Percentiles rank a stretch among this genome's conserved stretches.
Conservation (phyloP, 768 basidiomycete genomes). For the Leccinum pellstonianum region DNA sequence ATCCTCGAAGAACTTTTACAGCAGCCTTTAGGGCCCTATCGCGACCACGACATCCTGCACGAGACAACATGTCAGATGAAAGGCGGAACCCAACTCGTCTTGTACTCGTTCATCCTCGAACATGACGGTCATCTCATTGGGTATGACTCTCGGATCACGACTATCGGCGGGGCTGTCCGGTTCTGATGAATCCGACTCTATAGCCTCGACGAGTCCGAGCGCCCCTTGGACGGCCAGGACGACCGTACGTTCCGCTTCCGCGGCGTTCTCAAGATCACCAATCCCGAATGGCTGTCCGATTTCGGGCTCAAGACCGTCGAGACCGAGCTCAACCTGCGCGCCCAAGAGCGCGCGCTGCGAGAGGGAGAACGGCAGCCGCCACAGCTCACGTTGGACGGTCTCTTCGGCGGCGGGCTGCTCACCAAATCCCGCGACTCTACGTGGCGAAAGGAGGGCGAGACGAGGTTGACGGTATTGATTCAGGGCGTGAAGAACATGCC, state of each 20-base stretch:
- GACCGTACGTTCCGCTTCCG: constrained; percentile 44
- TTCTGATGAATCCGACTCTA: constrained; percentile 2
- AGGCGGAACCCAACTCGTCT: constrained; percentile 13
- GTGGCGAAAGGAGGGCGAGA: constrained; percentile 14
- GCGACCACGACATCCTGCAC: constrained; percentile 25
- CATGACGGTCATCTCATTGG: constrained; percentile 24
- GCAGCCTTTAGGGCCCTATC: constrained; percentile 32
- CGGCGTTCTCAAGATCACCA: constrained; percentile 47
- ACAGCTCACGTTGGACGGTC: constrained; percentile 34
- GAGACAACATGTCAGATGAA: constrained; percentile 18
- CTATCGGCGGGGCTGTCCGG: neutral
- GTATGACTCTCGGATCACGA: constrained; percentile 13
- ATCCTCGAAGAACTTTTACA: constrained; percentile 26
- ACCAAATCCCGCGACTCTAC: constrained; percentile 16
- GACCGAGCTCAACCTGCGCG: constrained; percentile 43
- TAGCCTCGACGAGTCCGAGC: constrained; percentile 52
- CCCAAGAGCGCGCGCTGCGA: constrained; percentile 28
- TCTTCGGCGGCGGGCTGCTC: constrained; percentile 32
- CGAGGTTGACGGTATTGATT: constrained; percentile 40
- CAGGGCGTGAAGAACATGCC: constrained; percentile 40
- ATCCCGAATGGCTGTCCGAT: constrained; percentile 50
- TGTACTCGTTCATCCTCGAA: constrained; percentile 34
- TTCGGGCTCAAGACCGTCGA: constrained; percentile 42
- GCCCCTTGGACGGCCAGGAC: constrained; percentile 31
- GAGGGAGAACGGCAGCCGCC: constrained; percentile 20